phyloP scores from a whole-genome alignment of 306 rosid species.

The Castanea crenata region DNA sequence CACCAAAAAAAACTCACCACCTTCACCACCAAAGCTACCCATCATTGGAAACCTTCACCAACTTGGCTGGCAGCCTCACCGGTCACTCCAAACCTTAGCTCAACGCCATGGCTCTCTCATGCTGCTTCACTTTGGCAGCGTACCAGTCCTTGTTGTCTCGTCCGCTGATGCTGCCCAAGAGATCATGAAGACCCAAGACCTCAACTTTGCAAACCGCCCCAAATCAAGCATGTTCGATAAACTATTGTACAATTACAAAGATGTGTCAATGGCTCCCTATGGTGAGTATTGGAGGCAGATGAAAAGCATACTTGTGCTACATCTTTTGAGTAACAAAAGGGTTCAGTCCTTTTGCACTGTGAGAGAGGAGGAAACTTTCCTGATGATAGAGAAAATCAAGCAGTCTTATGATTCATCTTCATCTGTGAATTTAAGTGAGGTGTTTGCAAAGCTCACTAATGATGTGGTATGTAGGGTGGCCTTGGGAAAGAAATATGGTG shows the following conservation, averaged over 20 bases:
- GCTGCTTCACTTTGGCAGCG: slow-evolving; percentile 46
- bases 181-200: slow-evolving; percentile 48
- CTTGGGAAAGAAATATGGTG: slow-evolving; percentile 51
- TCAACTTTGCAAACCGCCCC: slow-evolving; percentile 29
- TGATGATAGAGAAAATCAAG: slow-evolving; percentile 24
- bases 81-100: slow-evolving; percentile 29
- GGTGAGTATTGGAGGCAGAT: slow-evolving; percentile 54
- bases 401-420: neutral
- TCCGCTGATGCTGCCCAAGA: slow-evolving; percentile 37
- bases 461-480: slow-evolving; percentile 47
- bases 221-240: slow-evolving; percentile 14
- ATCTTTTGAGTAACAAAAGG: slow-evolving; percentile 28
- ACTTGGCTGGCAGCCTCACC: slow-evolving; percentile 36
- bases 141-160: slow-evolving; percentile 40
- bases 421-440: slow-evolving; percentile 37
- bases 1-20: slow-evolving; percentile 16
- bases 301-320: slow-evolving; percentile 29
- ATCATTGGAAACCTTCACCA: slow-evolving; percentile 51
- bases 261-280: slow-evolving; percentile 32
- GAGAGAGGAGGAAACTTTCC: slow-evolving; percentile 24
- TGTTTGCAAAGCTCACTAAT: slow-evolving; percentile 20
- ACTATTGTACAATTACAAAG: slow-evolving; percentile 38
- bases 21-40: slow-evolving; percentile 55
- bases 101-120: slow-evolving; percentile 41
- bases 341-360: slow-evolving; percentile 16